Base-by-base conservation (phyloP, 2,329 filamentous ascomycete genomes). In the Dactylellina drechsleri region DNA sequence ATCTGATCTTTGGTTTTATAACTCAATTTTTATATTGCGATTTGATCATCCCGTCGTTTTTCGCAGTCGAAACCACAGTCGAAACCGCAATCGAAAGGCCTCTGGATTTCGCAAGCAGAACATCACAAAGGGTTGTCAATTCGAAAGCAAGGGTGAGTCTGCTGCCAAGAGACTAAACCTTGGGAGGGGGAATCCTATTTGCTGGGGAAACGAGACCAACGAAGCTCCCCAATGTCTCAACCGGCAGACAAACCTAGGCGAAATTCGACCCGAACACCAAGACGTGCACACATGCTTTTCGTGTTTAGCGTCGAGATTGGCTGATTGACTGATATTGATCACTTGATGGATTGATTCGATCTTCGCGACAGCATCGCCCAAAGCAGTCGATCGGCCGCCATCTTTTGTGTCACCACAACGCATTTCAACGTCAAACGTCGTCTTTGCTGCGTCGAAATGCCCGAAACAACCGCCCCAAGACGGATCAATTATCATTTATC, bases 201-300 rank as follows among this genome's bases (percentile, higher is more conserved):
- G 71, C 70, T 54, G 41, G 18, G 23, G 15, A 75, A 64, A 58
- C 71, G 71, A 75, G 71, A 41, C 66, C 64, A 47, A 58, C 28
- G 20, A 59, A 45, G 47, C 36, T 41, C 58, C 58, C 64, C 53
- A 23, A 45, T 71, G 58, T 71, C 52, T 71, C 36, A 52, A 70
- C 52, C 36, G 26, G 52, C 52, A 43, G 45, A 49, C 53, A 58
- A 57, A 52, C 58, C 50, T 75, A 68, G 61, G 64, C 58, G 71
- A 75, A 53, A 52, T 64, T 57, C 53, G 54, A 36, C 31, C 31
- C 31, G 31, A 4, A 36, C 6, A 36, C 31, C 31, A 36, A 36
- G 31, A 36, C 31, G 31, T 36, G 31, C 31, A 36, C 31, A 36
- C 31, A 36, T 1, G 10, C 31, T 36, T 36, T 36, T 36, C 31